These are phyloP conservation scores for Pythium myriotylum DNA, from an alignment of 352 stramenopile genomes.

Conservation along the genomic window DNA sequence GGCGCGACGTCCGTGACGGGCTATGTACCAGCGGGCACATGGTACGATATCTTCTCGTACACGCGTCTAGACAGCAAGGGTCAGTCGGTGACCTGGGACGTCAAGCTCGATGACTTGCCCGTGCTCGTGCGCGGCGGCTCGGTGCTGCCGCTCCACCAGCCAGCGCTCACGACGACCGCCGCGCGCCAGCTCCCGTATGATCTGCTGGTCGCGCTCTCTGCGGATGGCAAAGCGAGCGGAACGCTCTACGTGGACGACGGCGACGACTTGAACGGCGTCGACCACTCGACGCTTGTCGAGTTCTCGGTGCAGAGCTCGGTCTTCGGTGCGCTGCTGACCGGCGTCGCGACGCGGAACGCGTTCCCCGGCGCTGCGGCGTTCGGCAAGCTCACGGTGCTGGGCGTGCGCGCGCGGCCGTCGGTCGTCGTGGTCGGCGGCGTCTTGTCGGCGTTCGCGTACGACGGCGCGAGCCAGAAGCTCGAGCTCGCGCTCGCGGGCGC, in stretches of 20 bases:
- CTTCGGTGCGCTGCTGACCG: conserved; percentile 11
- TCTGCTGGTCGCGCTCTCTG: conserved; percentile 45
- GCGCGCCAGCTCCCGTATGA: conserved; percentile 53
- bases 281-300: conserved; percentile 36
- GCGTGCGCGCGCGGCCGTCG: conserved; percentile 9
- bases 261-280: conserved; percentile 38
- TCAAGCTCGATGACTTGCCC: conserved; percentile 61
- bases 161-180: conserved; percentile 43
- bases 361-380: conserved; percentile 26
- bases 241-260: conserved; percentile 63
- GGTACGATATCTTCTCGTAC: conserved; percentile 66
- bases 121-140: conserved; percentile 55
- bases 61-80: conserved; percentile 35
- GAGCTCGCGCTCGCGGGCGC: conserved; percentile 31
- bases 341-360: conserved; percentile 17
- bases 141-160: conserved; percentile 52
- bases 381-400: conserved; percentile 33
- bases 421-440: conserved; percentile 7
- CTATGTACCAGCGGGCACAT: conserved; percentile 47
- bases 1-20: conserved; percentile 44
- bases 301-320: conserved; percentile 19
- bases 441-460: conserved; percentile 14
- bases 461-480: conserved; percentile 20
- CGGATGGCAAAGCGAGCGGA: conserved; percentile 27
- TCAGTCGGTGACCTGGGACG: conserved; percentile 28